Evolutionary conservation across 768 basidiomycete genomes (phyloP), one percentile per base, ranked within the genome.

Genomic region (Amanita thiersii): DNA sequence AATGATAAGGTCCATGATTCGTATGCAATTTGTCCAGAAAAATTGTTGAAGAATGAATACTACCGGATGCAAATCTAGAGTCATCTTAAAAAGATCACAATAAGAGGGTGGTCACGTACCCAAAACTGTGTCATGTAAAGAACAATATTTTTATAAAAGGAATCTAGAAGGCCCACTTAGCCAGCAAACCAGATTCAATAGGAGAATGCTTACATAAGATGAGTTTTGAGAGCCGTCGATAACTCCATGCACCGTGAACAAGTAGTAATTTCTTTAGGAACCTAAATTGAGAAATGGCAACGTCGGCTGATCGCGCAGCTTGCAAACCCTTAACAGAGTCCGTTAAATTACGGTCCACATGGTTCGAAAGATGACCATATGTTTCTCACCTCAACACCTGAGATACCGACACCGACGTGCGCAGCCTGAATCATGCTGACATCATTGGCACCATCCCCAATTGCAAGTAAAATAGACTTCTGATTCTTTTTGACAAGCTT

Each of bases 371-470:
- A 17, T 12, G 14, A 19, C 31, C 34, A 45, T 14, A 18, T 24
- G 18, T 5, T 12, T 50, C 57, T 18, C 50, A 88, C 90, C 73
- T 99, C 94, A 17, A 97, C 87, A 40, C 94, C 94, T 33, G 93
- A 97, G 36, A 98, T 98, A 52, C 94, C 94, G 41, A 98, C 84
- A 21, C 94, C 94, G 34, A 98, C 88, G 56, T 98, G 94, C 0
- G 94, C 94, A 25, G 94, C 94, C 57, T 98, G 94, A 46, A 98
- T 98, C 94, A 98, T 98, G 57, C 89, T 89, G 51, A 98, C 94
- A 59, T 98, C 94, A 59, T 97, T 98, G 1, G 94, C 94, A 37
- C 94, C 94, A 50, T 98, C 94, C 15, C 94, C 94, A 38, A 98
- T 97, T 2, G 94, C 94, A 6, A 98, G 75, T n/a, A 96, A 69